phyloP scores from a whole-genome alignment of 2,329 filamentous ascomycete species.

The Aspergillus pseudotamarii region DNA sequence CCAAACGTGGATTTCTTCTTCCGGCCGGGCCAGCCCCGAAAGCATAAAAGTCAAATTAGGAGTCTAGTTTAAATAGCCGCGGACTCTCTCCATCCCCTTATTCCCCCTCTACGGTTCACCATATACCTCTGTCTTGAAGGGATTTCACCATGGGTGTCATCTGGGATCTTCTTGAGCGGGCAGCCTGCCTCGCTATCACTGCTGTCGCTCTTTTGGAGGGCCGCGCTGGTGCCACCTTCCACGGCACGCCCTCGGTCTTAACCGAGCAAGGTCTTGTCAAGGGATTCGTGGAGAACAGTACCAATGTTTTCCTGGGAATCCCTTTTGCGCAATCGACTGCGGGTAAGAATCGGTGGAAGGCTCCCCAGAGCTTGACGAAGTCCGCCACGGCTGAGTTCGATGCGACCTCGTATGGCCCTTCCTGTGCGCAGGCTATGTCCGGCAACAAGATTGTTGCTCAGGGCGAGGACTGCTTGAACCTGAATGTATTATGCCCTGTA shows the following conservation, averaged over 20 bases:
- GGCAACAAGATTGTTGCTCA: constrained; percentile 23
- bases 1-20: not conserved
- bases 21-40: not conserved
- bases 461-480: constrained; percentile 26
- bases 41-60: not conserved
- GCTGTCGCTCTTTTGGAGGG: constrained; percentile 10
- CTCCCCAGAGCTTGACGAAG: constrained; percentile 14
- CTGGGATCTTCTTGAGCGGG: constrained; percentile 6
- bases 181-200: constrained; percentile 17
- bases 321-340: constrained; percentile 25
- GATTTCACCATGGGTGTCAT: constrained; percentile 17
- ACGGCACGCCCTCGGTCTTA: constrained; percentile 17
- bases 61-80: not conserved
- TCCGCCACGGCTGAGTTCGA: constrained; percentile 18
- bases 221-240: constrained; percentile 11
- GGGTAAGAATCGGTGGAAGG: constrained; percentile 27
- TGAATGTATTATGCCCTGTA: constrained; percentile 13
- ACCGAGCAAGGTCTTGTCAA: constrained; percentile 25
- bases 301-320: constrained; percentile 28
- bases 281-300: constrained; percentile 28
- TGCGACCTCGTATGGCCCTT: constrained; percentile 22
- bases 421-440: constrained; percentile 28
- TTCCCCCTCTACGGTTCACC: not conserved
- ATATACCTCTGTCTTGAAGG: not conserved
- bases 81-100: not conserved